Percentiles rank a stretch among this genome's conserved stretches.
These are phyloP conservation scores for Ricinus communis DNA, from an alignment of 345 rosid genomes.

Conservation along the genomic window DNA sequence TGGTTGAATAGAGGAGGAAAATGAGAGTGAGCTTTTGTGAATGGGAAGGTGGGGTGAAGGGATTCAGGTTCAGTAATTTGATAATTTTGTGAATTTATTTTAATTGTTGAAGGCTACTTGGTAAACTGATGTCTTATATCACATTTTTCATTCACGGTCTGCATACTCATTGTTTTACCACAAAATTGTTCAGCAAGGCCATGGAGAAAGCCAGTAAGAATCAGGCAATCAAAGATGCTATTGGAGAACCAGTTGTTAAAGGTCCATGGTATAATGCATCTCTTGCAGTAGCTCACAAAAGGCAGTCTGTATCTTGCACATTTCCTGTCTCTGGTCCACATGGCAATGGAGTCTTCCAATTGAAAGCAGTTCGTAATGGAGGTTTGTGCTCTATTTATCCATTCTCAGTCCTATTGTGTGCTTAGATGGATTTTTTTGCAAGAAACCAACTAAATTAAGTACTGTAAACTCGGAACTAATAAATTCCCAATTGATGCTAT, in stretches of 20 bases:
- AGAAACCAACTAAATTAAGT: too few relatives aligned
- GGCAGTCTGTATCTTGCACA: slow-evolving; percentile 89
- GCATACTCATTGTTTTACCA: not conserved
- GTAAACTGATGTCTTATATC: not conserved
- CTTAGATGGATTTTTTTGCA: not conserved
- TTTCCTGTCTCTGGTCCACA: slow-evolving; percentile 84
- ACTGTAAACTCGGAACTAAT: too few relatives aligned
- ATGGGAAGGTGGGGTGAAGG: not conserved
- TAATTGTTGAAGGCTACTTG: not conserved
- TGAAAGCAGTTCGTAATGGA: slow-evolving; percentile 82
- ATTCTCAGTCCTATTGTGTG: not conserved
- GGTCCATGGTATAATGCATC: slow-evolving; percentile 98
- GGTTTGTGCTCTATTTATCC: slow-evolving; percentile 41
- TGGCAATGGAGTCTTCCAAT: slow-evolving; percentile 69
- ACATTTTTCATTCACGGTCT: not conserved
- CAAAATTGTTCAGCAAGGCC: slow-evolving; percentile 61
- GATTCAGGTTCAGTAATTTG: not conserved
- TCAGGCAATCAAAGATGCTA: slow-evolving; percentile 66
- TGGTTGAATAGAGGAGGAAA: not conserved
- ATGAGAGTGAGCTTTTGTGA: not conserved
- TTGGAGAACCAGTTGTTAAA: slow-evolving; percentile 87
- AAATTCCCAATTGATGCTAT: too few relatives aligned
- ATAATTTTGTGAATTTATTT: not conserved
- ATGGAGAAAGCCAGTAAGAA: slow-evolving; percentile 76
- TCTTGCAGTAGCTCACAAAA: slow-evolving; percentile 84